These are phyloP conservation scores for Saccharomyces hybrid DNA, from an alignment of 1,139 yeast genomes.

Conservation along the genomic window DNA sequence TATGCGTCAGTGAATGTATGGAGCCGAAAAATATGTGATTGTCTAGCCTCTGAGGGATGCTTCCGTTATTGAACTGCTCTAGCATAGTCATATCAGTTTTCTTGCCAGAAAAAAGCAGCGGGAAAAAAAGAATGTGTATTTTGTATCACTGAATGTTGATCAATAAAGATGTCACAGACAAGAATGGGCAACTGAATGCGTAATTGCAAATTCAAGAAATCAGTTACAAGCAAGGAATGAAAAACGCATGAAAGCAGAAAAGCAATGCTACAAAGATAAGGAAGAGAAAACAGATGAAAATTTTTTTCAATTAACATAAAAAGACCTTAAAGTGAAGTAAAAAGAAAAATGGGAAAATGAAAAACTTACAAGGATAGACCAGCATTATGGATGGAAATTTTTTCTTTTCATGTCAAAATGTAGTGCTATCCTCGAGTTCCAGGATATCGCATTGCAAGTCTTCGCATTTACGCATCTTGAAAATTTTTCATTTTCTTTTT, in stretches of 20 bases:
- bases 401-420: neutral
- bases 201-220: neutral
- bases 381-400: neutral
- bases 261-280: neutral
- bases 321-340: neutral
- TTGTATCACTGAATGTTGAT: neutral
- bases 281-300: neutral
- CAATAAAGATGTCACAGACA: neutral
- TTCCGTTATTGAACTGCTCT: constrained; percentile 20
- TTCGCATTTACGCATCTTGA: neutral
- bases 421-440: neutral
- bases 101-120: neutral
- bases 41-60: constrained; percentile 30
- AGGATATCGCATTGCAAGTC: neutral
- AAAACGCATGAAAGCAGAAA: neutral
- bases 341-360: neutral
- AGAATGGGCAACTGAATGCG: neutral
- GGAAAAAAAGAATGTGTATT: constrained; percentile 5
- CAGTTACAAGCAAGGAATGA: neutral
- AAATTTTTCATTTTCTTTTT: neutral
- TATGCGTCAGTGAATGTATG: constrained; percentile 31
- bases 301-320: neutral
- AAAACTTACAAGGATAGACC: neutral
- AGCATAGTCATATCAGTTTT: constrained; percentile 18
- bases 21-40: constrained; percentile 34